Evolutionary conservation across 768 basidiomycete species (phyloP), one percentile per base, ranked within the genome.

Genomic region (Suillus variegatus): DNA sequence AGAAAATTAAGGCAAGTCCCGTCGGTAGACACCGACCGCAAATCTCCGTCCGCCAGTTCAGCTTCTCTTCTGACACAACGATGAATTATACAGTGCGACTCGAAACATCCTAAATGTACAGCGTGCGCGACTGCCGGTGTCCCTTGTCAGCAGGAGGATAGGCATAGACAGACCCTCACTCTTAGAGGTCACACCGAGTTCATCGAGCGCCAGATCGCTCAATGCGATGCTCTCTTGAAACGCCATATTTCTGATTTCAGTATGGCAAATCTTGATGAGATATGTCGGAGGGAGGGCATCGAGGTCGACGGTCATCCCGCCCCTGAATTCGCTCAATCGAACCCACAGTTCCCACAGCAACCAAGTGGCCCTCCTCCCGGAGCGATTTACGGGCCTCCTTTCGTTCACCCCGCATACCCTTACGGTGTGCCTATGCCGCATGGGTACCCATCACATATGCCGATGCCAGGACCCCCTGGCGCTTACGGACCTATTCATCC

Each of bases 1-100:
- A 95, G 88, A 95, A 95, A 90, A 95, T 95, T 81, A 95, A 95
- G 92, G 91, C 88, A 76, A 76, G 84, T 79, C 81, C 87, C 88
- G 87, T 83, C 82, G 83, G 81, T 80, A 79, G 78, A 79, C 79
- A 84, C 89, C 90, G 89, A 87, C 89, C 89, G 90, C 90, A 91
- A 90, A 85, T 89, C 86, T 89, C 90, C 88, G 79, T 77, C 77
- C 76, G 78, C 80, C 77, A 79, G 75, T 77, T 70, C 75, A 72
- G 78, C 76, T 74, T 71, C 68, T 69, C 51, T 69, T 67, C 68
- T 61, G 68, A 64, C 74, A 76, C 72, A 69, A 70, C 67, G 58
- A 64, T 71, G 69, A 54, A 71, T 71, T 68, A 67, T 63, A 72
- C 74, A 95, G 93, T 95, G 93, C 84, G 93, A 95, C 78, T 94